phyloP scores from a whole-genome alignment of 2,329 filamentous ascomycete genomes.

The Aspergillus costaricaensis region DNA sequence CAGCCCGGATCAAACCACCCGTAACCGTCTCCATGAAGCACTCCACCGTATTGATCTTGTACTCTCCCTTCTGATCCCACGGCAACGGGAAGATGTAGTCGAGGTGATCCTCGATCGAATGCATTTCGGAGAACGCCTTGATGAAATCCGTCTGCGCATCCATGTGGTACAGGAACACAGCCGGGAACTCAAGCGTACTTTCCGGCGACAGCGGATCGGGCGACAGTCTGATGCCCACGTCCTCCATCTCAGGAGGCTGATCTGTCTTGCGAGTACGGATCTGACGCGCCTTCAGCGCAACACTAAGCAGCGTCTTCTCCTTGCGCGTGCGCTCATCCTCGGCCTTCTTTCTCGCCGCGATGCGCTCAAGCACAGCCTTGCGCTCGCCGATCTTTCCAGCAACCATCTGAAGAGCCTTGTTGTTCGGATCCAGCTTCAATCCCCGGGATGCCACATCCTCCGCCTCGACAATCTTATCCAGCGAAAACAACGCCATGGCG shows the following conservation, averaged over 20 bases:
- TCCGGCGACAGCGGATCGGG: constrained; percentile 72
- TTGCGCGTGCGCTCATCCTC: constrained; percentile 50
- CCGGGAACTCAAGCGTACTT: constrained; percentile 73
- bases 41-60: constrained; percentile 68
- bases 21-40: constrained; percentile 83
- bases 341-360: constrained; percentile 58
- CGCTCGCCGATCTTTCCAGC: constrained; percentile 64
- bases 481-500: constrained; percentile 71
- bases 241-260: constrained; percentile 82
- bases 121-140: constrained; percentile 78
- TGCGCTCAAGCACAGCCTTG: constrained; percentile 57
- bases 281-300: constrained; percentile 68
- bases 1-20: constrained; percentile 84
- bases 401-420: constrained; percentile 66
- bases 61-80: constrained; percentile 74
- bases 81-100: constrained; percentile 83
- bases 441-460: constrained; percentile 76
- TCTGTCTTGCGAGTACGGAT: constrained; percentile 68
- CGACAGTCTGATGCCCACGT: constrained; percentile 69
- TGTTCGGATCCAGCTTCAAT: constrained; percentile 69
- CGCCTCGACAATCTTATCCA: constrained; percentile 78
- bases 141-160: constrained; percentile 85
- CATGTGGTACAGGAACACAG: constrained; percentile 81
- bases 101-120: constrained; percentile 75
- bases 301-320: constrained; percentile 63